Percentiles rank a stretch among this genome's conserved stretches.
These are phyloP conservation scores for Boletus reticuloceps DNA, from an alignment of 768 basidiomycete species.

Conservation along the genomic window DNA sequence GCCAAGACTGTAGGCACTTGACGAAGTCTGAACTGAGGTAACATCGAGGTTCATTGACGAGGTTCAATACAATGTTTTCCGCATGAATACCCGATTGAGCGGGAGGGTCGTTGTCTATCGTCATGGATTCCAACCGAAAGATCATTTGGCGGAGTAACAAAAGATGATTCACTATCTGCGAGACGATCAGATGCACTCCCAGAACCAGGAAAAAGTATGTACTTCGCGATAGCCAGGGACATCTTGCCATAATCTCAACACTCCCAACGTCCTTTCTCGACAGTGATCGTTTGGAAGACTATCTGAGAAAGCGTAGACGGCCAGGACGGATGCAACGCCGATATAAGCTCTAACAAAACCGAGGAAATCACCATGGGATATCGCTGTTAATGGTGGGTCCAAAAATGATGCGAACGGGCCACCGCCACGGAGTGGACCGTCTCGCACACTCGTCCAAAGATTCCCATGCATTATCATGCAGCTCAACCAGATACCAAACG, in stretches of 20 bases:
- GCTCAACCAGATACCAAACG: conserved; percentile 71
- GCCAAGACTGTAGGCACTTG: conserved; percentile 56
- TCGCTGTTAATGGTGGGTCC: conserved; percentile 22
- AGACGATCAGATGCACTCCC: conserved; percentile 5
- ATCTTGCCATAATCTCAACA: conserved; percentile 42
- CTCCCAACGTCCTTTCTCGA: conserved; percentile 59
- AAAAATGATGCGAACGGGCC: conserved; percentile 42
- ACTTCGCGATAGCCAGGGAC: conserved; percentile 75
- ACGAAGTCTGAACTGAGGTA: conserved; percentile 59
- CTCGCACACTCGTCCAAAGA: conserved; percentile 33
- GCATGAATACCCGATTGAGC: conserved; percentile 62
- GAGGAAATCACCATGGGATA: conserved; percentile 58
- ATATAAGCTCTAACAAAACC: conserved; percentile 63
- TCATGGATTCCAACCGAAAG: conserved; percentile 70
- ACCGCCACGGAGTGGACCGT: conserved; percentile 15
- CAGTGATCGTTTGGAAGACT: conserved; percentile 64
- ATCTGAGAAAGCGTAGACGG: conserved; percentile 79
- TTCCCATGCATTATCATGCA: conserved; percentile 62
- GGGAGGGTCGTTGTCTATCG: conserved; percentile 59
- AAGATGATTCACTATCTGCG: conserved; percentile 71
- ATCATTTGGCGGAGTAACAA: conserved; percentile 70
- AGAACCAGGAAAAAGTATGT: conserved; percentile 16
- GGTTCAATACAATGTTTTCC: conserved; percentile 63
- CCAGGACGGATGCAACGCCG: conserved; percentile 64
- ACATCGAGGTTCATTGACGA: conserved; percentile 58